Evolutionary conservation across 2,329 filamentous ascomycete species (phyloP).

Genomic region (Ophiostoma quercus): DNA sequence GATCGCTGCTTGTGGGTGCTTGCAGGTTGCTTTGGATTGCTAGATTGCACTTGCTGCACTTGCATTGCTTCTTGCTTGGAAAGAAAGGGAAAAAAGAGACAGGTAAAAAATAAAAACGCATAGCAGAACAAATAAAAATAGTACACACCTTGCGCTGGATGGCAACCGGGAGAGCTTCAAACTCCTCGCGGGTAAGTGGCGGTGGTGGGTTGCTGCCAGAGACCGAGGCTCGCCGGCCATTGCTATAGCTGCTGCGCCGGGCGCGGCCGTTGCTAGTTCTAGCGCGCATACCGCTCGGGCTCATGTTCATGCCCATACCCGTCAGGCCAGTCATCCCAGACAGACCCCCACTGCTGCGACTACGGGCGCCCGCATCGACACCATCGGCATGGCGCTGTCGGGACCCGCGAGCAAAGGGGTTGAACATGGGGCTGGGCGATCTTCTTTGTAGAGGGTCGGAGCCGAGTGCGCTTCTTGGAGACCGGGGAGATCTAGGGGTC

Average conservation of each 20-base stretch:
- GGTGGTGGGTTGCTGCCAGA: conserved; percentile 28
- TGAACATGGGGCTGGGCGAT: conserved; percentile 23
- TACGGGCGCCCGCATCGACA: neutral
- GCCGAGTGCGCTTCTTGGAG: neutral
- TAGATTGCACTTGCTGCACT: neutral
- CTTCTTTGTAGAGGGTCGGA: conserved; percentile 2
- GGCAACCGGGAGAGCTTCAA: conserved; percentile 46
- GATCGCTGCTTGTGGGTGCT: too few species aligned
- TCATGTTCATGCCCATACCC: neutral
- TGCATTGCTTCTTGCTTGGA: conserved; percentile 7
- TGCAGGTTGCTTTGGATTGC: too few species aligned
- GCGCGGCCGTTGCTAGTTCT: conserved; percentile 19
- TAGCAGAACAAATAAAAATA: neutral
- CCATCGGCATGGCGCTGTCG: conserved; percentile 16
- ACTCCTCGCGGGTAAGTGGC: conserved; percentile 43
- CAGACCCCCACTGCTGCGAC: neutral
- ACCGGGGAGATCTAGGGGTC: conserved; percentile 11
- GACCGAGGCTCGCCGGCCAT: conserved; percentile 28
- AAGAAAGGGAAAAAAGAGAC: neutral
- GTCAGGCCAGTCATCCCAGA: neutral
- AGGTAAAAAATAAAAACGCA: neutral
- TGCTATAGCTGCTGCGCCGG: conserved; percentile 19
- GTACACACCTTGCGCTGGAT: conserved; percentile 45
- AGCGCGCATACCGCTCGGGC: neutral
- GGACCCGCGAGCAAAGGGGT: conserved; percentile 19